Evolutionary conservation across 345 rosid genomes (phyloP).

Genomic region (Gossypium longicalyx): DNA sequence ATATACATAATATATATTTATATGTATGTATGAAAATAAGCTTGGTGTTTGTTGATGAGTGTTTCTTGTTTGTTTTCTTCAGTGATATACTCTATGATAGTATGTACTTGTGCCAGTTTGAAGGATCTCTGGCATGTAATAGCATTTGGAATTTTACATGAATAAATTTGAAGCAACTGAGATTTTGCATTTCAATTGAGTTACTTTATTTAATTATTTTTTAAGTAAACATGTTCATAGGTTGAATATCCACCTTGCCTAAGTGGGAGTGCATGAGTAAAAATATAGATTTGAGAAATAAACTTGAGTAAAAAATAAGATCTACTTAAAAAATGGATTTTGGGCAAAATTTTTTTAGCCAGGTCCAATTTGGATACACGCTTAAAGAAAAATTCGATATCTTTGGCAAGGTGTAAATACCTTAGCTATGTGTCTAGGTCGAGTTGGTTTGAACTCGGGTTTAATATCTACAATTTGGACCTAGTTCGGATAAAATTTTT

Average conservation of each 20-base stretch:
- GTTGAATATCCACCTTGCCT: fast-evolving
- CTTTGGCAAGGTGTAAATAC: no score
- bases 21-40: neutral
- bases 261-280: no score
- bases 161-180: neutral
- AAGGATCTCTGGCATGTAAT: neutral
- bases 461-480: no score
- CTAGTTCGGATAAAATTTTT: fast-evolving
- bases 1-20: neutral
- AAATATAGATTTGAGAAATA: fast-evolving
- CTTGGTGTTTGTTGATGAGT: neutral
- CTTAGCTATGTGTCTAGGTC: no score
- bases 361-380: no score
- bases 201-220: neutral
- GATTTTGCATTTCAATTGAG: neutral
- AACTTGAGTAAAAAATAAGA: no score
- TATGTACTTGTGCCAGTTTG: neutral
- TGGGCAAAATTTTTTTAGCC: no score
- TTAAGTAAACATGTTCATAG: no score
- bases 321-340: fast-evolving
- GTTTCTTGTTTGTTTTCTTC: neutral
- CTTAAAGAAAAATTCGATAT: no score
- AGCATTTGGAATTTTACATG: neutral
- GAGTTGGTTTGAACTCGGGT: no score
- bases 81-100: neutral